These are phyloP conservation scores for Aurifilum marmelostoma DNA, from an alignment of 2,329 filamentous ascomycete genomes.

Conservation along the genomic window DNA sequence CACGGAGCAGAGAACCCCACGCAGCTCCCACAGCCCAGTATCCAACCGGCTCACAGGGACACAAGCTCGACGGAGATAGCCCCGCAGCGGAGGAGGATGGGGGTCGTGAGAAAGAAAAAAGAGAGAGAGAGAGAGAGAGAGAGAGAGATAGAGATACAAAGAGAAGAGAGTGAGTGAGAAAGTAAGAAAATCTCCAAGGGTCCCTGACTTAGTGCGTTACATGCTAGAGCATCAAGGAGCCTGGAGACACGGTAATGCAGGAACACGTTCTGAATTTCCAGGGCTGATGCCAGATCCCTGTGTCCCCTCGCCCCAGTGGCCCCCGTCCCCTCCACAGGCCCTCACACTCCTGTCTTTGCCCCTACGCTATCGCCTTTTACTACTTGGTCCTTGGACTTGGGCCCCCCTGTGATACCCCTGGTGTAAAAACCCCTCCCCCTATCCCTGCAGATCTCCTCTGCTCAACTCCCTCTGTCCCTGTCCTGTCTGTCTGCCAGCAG, in stretches of 20 bases:
- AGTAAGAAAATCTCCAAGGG: not conserved
- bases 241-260: constrained; percentile 10
- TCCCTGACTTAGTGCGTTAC: not conserved
- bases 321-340: not conserved
- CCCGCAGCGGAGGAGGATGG: too few relatives aligned
- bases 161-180: not conserved
- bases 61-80: not conserved
- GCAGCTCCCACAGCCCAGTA: not conserved
- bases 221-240: not conserved
- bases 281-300: not conserved
- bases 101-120: too few relatives aligned
- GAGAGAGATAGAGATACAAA: not conserved
- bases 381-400: too few relatives aligned
- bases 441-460: not conserved
- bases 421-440: not conserved
- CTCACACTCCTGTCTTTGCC: not conserved
- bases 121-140: too few relatives aligned
- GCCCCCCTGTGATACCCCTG: not conserved
- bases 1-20: not conserved
- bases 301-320: too few relatives aligned
- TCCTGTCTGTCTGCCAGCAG: not conserved
- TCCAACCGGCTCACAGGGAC: not conserved
- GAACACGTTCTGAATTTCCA: constrained; percentile 13
- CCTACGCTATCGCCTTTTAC: not conserved
- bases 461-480: too few relatives aligned